Evolutionary conservation across 2,329 filamentous ascomycete species (phyloP), one percentile per base, ranked within the genome.

Genomic region (Fusarium sterilihyphosum): DNA sequence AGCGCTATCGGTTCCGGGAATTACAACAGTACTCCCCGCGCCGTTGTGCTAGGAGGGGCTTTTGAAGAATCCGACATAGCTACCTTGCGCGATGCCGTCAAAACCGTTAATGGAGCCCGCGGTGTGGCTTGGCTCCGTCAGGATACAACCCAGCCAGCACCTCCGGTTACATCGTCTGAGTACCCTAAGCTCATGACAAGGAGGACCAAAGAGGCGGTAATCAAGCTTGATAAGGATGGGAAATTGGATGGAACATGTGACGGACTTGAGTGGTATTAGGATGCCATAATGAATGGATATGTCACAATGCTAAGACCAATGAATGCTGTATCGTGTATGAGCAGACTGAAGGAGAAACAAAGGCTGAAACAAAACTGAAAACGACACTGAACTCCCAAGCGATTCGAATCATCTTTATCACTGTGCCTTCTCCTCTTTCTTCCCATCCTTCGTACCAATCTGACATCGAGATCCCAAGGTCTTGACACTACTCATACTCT

Each of bases 201-300:
- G 26, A 73, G 72, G 6, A 70, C 72, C 3, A 74, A 73, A 29
- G 64, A 75, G 5, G 65, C 72, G 8, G 20, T 75, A 7, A n/a
- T 70, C 11, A 37, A 31, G 38, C 54, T 67, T 22, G 43, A 71
- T 9, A 43, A 50, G 24, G 33, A 61, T 4, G 52, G 50, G 14
- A 71, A 75, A 18, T 22, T 73, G 16, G 40, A 74, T 37, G 64
- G 71, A 17, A 26, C 10, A 6, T 38, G 62, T 29, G 53, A 66
- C n/a, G 64, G 18, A 1, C 31, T 73, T 14, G 72, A 70, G 40
- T 73, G 72, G 72, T 74, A 75, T 26, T 73, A 58, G 47, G 18
- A 37, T 24, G 26, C 24, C 20, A 18, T 49, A 35, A 6, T 17
- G n/a, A 49, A 50, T 17, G 33, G 3, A 13, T 5, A 11, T 46